Conservation (phyloP, 192 early-diverging fungal genomes). For the Backusella macrospora region DNA sequence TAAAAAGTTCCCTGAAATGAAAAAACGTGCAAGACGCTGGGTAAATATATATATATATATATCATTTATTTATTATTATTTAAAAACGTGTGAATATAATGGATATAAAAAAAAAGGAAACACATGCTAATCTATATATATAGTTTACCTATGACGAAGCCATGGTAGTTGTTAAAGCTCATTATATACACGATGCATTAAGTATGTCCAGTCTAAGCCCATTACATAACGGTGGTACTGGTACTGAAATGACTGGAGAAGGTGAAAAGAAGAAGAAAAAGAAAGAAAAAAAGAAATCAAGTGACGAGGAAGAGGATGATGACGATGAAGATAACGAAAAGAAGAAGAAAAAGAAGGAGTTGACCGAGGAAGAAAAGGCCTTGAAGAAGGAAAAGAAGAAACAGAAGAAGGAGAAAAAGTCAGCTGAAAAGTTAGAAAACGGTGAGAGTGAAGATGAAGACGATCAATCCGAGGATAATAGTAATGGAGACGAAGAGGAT, state of each 20-base stretch:
- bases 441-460: not conserved
- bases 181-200: slow-evolving; percentile 27
- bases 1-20: slow-evolving; percentile 57
- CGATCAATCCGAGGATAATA: not conserved
- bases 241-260: not conserved
- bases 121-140: not conserved
- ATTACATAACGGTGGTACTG: not conserved
- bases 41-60: too few species aligned
- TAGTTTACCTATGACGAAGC: slow-evolving; percentile 38
- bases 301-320: not conserved
- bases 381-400: slow-evolving; percentile 13
- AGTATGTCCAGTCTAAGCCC: slow-evolving; percentile 32
- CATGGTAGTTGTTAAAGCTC: slow-evolving; percentile 12
- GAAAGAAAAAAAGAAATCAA: not conserved
- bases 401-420: slow-evolving; percentile 11
- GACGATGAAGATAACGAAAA: not conserved
- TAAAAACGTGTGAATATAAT: not conserved
- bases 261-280: slow-evolving; percentile 19
- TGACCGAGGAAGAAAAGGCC: slow-evolving; percentile 6
- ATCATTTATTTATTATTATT: too few species aligned
- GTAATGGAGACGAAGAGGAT: not conserved
- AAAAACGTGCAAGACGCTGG: slow-evolving; percentile 37
- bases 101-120: not conserved
- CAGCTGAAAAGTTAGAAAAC: not conserved
- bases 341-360: slow-evolving; percentile 10